phyloP scores from a whole-genome alignment of 1,139 yeast genomes.

The Debaryomyces sp. region DNA sequence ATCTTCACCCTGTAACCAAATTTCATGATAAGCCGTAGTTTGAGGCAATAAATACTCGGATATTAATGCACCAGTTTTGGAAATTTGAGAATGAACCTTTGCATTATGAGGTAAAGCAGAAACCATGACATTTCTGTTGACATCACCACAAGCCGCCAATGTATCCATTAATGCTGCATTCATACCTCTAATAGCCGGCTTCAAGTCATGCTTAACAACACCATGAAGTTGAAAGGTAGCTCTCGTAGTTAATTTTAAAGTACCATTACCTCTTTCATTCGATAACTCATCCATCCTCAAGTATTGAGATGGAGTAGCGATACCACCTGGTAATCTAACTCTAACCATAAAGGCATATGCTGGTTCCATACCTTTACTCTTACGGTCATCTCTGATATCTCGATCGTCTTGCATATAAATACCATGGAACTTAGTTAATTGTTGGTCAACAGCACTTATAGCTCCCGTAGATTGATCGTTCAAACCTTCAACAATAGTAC shows the following conservation, averaged over 20 bases:
- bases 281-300: conserved; percentile 81
- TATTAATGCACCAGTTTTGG: conserved; percentile 61
- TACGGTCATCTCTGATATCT: conserved; percentile 91
- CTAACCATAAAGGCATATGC: conserved; percentile 96
- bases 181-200: conserved; percentile 92
- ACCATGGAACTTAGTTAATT: conserved; percentile 96
- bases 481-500: conserved; percentile 89
- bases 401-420: conserved; percentile 99
- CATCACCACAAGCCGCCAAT: conserved; percentile 98
- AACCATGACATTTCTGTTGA: conserved; percentile 91
- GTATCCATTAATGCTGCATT: conserved; percentile 90
- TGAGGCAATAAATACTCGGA: conserved; percentile 85
- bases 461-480: conserved; percentile 87
- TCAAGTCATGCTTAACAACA: conserved; percentile 84
- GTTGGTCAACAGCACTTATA: conserved; percentile 90
- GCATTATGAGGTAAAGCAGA: conserved; percentile 87
- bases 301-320: conserved; percentile 87
- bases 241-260: conserved; percentile 92
- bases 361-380: conserved; percentile 91
- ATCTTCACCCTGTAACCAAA: conserved; percentile 92
- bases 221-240: conserved; percentile 98
- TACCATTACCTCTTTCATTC: conserved; percentile 86
- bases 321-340: conserved; percentile 93
- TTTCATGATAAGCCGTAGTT: conserved; percentile 96
- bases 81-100: conserved; percentile 76